These are phyloP conservation scores for Xylaria acuta DNA, from an alignment of 495 filamentous ascomycete genomes.

Conservation along the genomic window DNA sequence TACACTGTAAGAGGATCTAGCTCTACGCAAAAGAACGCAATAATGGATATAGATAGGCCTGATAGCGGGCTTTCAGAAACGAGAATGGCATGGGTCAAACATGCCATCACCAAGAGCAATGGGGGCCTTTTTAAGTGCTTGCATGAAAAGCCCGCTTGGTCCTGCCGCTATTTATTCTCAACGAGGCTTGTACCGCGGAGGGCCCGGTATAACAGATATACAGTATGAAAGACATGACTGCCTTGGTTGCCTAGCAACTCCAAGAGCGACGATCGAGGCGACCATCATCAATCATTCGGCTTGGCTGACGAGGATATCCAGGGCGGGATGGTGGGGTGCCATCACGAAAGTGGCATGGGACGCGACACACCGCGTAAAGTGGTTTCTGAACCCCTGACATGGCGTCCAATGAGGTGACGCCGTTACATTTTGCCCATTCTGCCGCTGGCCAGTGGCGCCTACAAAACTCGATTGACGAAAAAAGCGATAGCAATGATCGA, in stretches of 20 bases:
- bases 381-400: conserved; percentile 38
- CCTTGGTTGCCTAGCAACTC: conserved; percentile 44
- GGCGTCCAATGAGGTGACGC: conserved; percentile 23
- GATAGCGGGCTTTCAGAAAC: conserved; percentile 27
- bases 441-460: neutral
- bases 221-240: conserved; percentile 35
- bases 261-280: conserved; percentile 31
- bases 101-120: conserved; percentile 16
- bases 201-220: conserved; percentile 30
- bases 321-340: conserved; percentile 36
- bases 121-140: conserved; percentile 44
- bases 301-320: conserved; percentile 35
- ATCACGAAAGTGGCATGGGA: conserved; percentile 40
- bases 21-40: conserved; percentile 34
- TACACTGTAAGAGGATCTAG: conserved; percentile 29
- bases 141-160: conserved; percentile 41
- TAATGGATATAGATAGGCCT: conserved; percentile 24
- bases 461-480: neutral
- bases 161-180: conserved; percentile 21
- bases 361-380: conserved; percentile 46
- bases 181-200: conserved; percentile 1
- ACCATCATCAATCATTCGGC: conserved; percentile 30
- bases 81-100: conserved; percentile 29
- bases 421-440: conserved; percentile 21
- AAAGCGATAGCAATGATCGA: neutral